Base-by-base conservation (phyloP, 2,329 filamentous ascomycete species). In the Diaporthe nobilis region DNA sequence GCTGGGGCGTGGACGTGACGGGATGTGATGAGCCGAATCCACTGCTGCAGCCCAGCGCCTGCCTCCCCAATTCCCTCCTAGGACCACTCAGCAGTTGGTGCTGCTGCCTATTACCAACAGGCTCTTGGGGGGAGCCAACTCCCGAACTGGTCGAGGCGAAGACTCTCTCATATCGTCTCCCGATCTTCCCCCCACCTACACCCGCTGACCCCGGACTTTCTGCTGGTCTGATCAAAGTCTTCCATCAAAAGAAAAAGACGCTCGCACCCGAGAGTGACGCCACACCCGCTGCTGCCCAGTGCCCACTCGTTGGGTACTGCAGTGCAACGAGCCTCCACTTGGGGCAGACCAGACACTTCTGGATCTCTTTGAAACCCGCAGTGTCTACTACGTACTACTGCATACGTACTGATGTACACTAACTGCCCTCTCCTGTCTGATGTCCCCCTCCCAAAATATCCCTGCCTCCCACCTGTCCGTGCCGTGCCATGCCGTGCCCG, bases 281-380 rank as follows among this genome's bases (percentile, higher is more conserved):
- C 65, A 68, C 47, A 37, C 44, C 44, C 61, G 42, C 61, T 25
- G 37, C 25, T 9, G 28, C 61, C 61, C 61, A 34, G 15, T 37
- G n/a, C n/a, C 37, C 39, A 44, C 39, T 28, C 60, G 10, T 44
- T 39, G 60, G 60, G 39, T 39, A 34, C 1, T 57, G 15, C 34
- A n/a, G 4, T 67, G 42, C 12, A 67, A 51, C 63, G 44, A 68
- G 22, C 63, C 31, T 67, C 44, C 42, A 67, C 61, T 68, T 68
- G 60, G 42, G 42, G 42, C 31, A 60, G 57, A 60, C 57, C 42
- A 44, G 42, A 20, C 17, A 44, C 60, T 47, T 47, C 31, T 47
- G 60, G 15, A 37, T 17, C n/a, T 51, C 20, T 49, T 49, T 67
- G 42, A 49, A 67, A 67, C 61, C 61, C n/a, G 60, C 39, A 63